A percentile compares a stretch with the other conserved stretches of the same genome.
Conservation (phyloP, 2,329 filamentous ascomycete species). For the Botrytis porri region DNA sequence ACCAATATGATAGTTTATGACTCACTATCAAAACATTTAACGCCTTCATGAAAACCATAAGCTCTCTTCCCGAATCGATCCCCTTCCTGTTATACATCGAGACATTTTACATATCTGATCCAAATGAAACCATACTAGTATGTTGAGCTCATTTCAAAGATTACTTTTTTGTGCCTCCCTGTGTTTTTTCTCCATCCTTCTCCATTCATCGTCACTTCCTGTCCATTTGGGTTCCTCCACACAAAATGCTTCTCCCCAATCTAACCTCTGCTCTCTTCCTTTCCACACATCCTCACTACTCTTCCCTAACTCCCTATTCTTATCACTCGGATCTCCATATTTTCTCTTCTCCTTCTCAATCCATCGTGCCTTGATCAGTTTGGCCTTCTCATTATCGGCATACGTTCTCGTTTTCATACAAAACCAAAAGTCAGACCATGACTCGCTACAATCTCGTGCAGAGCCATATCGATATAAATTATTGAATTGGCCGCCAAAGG, state of each 20-base stretch:
- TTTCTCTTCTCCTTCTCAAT: conserved; percentile 54
- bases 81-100: not conserved
- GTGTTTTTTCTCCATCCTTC: conserved; percentile 26
- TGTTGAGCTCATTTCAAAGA: not conserved
- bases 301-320: conserved; percentile 61
- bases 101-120: not conserved
- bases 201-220: conserved; percentile 30
- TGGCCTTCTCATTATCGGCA: conserved; percentile 56
- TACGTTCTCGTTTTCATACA: conserved; percentile 82
- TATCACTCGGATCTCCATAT: conserved; percentile 40
- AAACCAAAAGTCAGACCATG: conserved; percentile 95
- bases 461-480: conserved; percentile 84
- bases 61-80: not conserved
- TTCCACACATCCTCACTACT: conserved; percentile 93
- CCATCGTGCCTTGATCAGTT: conserved; percentile 39
- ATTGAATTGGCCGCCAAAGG: conserved; percentile 85
- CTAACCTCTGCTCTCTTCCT: conserved; percentile 61
- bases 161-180: not conserved
- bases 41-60: not conserved
- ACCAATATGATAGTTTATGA: not conserved
- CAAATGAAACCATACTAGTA: not conserved
- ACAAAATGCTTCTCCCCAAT: conserved; percentile 39
- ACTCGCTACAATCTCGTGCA: conserved; percentile 73
- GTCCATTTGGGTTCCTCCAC: conserved; percentile 6
- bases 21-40: not conserved